Evolutionary conservation across 108 stramenopile species (phyloP).

Genomic region (Nitzschia putrida): DNA sequence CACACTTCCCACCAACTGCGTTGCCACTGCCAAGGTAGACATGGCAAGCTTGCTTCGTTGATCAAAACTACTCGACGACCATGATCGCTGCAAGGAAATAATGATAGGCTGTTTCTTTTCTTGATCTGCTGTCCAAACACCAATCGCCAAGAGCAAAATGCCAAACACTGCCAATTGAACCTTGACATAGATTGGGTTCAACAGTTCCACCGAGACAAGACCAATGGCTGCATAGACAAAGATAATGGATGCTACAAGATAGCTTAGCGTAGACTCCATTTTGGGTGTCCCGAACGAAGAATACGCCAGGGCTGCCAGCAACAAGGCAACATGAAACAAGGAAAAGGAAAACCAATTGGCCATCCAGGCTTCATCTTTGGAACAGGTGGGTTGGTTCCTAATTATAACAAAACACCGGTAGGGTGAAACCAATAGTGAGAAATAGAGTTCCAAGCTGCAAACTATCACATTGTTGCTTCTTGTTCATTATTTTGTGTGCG

Average conservation of each 20-base stretch:
- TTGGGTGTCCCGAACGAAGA: background rate
- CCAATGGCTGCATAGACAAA: constrained; percentile 13
- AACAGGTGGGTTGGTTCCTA: constrained; percentile 11
- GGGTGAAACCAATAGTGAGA: background rate
- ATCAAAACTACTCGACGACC: constrained; percentile 9
- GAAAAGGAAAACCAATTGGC: constrained; percentile 18
- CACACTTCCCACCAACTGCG: constrained; percentile 1
- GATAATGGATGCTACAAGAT: constrained; percentile 9
- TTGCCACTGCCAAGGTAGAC: constrained; percentile 1
- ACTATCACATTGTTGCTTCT: too few relatives aligned
- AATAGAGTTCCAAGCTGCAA: background rate
- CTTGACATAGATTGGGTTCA: constrained; percentile 6
- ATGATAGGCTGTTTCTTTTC: constrained; percentile 8
- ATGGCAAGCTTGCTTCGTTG: constrained; percentile 7
- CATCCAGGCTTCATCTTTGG: constrained; percentile 20
- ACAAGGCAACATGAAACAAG: constrained; percentile 7
- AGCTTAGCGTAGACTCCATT: constrained; percentile 1
- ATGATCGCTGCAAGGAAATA: constrained; percentile 6
- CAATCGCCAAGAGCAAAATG: constrained; percentile 9
- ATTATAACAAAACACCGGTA: too few relatives aligned
- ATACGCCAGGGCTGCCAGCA: constrained; percentile 3
- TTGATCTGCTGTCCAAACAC: constrained; percentile 2
- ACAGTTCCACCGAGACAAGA: background rate
- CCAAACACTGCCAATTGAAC: constrained; percentile 15
- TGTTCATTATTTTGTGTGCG: background rate